Conservation (phyloP, 495 filamentous ascomycete genomes). For the Bryoglossum gracile region DNA sequence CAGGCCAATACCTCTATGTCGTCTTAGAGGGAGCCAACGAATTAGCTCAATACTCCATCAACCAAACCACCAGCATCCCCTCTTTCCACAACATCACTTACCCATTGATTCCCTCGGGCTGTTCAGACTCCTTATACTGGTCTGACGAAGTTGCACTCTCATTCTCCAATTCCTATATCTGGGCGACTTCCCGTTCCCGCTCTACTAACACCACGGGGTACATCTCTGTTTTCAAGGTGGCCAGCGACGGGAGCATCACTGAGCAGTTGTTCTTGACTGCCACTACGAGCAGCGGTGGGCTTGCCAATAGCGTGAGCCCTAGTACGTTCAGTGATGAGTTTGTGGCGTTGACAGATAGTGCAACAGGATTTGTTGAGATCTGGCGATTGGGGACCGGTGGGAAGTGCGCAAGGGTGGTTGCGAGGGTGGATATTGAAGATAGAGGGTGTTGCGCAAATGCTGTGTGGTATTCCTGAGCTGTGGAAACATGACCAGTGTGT, state of each 20-base stretch:
- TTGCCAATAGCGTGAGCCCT: constrained; percentile 29
- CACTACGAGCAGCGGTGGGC: constrained; percentile 30
- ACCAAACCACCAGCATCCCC: constrained; percentile 11
- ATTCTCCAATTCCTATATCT: constrained; percentile 26
- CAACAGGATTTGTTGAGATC: constrained; percentile 32
- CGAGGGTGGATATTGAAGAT: constrained; percentile 27
- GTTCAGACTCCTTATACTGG: constrained; percentile 25
- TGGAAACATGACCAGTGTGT: not conserved
- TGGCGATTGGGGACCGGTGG: constrained; percentile 26
- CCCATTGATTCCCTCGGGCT: constrained; percentile 22
- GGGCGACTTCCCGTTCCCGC: constrained; percentile 29
- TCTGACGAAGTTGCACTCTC: constrained; percentile 34
- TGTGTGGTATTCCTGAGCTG: constrained; percentile 13
- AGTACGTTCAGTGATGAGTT: constrained; percentile 29
- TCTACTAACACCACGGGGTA: constrained; percentile 23
- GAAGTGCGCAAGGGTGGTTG: constrained; percentile 20
- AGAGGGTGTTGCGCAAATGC: constrained; percentile 33
- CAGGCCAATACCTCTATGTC: constrained; percentile 27
- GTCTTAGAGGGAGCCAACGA: constrained; percentile 27
- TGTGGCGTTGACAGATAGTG: constrained; percentile 29
- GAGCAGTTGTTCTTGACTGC: constrained; percentile 27
- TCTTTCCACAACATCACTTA: constrained; percentile 8
- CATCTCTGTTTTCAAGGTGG: constrained; percentile 28
- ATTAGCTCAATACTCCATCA: constrained; percentile 16
- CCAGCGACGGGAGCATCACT: constrained; percentile 23